Evolutionary conservation across 2,329 filamentous ascomycete genomes (phyloP).

Genomic region (Leptoxyphium fumago): DNA sequence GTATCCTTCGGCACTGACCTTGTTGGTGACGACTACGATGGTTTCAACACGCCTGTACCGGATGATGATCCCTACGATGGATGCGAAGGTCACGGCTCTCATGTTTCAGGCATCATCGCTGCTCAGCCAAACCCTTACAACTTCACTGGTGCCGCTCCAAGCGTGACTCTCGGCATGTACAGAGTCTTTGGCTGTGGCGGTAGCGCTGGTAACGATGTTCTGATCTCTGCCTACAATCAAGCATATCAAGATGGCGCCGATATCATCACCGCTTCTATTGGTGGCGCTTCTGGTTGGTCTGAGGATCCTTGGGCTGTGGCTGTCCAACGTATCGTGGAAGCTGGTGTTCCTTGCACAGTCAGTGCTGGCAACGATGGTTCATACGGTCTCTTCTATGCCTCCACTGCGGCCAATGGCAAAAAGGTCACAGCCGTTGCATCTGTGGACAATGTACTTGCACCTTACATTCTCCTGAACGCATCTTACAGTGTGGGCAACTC

Average conservation of each 20-base stretch:
- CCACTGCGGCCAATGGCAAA: slow-evolving; percentile 26
- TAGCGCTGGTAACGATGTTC: slow-evolving; percentile 37
- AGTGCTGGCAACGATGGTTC: slow-evolving; percentile 39
- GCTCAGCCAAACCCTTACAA: slow-evolving; percentile 39
- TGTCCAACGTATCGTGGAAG: slow-evolving; percentile 27
- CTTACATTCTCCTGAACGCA: slow-evolving; percentile 20
- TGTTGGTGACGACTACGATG: slow-evolving; percentile 35
- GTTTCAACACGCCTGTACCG: slow-evolving; percentile 24
- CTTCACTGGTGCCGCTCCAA: slow-evolving; percentile 44
- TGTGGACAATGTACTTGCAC: slow-evolving; percentile 23
- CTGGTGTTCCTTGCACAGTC: slow-evolving; percentile 36
- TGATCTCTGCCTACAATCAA: slow-evolving; percentile 45
- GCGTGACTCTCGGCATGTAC: slow-evolving; percentile 42
- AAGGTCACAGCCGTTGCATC: slow-evolving; percentile 33
- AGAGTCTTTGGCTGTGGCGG: slow-evolving; percentile 43
- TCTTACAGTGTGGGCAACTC: slow-evolving; percentile 18
- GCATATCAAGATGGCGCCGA: slow-evolving; percentile 39
- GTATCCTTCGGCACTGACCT: slow-evolving; percentile 44
- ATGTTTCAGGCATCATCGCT: slow-evolving; percentile 48
- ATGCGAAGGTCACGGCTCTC: slow-evolving; percentile 45
- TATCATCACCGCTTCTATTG: slow-evolving; percentile 25
- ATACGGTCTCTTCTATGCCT: slow-evolving; percentile 33
- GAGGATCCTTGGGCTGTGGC: slow-evolving; percentile 27
- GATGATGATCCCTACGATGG: slow-evolving; percentile 40
- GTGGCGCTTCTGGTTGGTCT: slow-evolving; percentile 20